These are phyloP conservation scores for Colletotrichum tropicale DNA, from an alignment of 2,329 filamentous ascomycete genomes.

Conservation along the genomic window DNA sequence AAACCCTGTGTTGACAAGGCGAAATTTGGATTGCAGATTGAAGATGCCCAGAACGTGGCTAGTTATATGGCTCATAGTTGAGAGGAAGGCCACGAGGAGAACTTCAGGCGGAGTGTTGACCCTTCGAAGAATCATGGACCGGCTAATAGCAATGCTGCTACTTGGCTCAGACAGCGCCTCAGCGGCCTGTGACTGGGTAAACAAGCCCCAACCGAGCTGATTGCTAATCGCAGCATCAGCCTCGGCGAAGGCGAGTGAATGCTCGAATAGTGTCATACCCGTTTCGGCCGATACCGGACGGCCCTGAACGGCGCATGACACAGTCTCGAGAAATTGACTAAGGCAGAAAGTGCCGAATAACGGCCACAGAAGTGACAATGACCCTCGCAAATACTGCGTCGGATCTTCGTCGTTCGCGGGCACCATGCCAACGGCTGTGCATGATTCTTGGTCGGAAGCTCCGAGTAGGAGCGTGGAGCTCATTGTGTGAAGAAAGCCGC, in stretches of 20 bases:
- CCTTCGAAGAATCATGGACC: conserved; percentile 73
- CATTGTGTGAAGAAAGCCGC: conserved; percentile 72
- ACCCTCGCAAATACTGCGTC: conserved; percentile 69
- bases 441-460: conserved; percentile 76
- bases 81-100: conserved; percentile 85
- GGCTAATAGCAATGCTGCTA: conserved; percentile 52
- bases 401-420: conserved; percentile 56
- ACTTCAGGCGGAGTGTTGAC: conserved; percentile 92
- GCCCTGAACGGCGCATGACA: conserved; percentile 88
- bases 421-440: conserved; percentile 76
- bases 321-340: conserved; percentile 87
- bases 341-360: conserved; percentile 72
- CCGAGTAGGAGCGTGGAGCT: conserved; percentile 76
- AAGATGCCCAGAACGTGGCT: conserved; percentile 84
- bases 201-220: conserved; percentile 74
- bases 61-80: conserved; percentile 84
- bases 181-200: conserved; percentile 52
- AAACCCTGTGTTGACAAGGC: conserved; percentile 85
- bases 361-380: conserved; percentile 77
- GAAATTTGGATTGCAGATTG: conserved; percentile 77
- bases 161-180: conserved; percentile 20
- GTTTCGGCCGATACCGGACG: conserved; percentile 82
- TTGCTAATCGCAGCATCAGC: conserved; percentile 87
- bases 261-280: conserved; percentile 95
- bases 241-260: conserved; percentile 94